A percentile compares a stretch with the other conserved stretches of the same genome.
Evolutionary conservation across 306 rosid genomes (phyloP).

Genomic region (Medicago lupulina): DNA sequence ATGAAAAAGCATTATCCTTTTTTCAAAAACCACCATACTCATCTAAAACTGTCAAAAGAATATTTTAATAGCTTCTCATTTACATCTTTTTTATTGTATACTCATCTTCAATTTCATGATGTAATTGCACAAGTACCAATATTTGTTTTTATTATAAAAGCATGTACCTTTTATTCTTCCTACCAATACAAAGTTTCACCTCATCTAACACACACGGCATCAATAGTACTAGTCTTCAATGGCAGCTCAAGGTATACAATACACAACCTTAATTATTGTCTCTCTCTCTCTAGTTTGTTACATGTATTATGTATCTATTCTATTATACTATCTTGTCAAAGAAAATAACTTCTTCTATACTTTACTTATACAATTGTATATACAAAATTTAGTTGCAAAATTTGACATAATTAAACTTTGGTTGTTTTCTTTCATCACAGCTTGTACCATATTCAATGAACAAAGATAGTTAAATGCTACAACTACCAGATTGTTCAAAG

Average conservation of each 20-base stretch:
- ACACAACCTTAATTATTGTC: slow-evolving; percentile 33
- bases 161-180: slow-evolving; percentile 51
- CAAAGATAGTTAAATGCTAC: slow-evolving; percentile 37
- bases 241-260: slow-evolving; percentile 62
- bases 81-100: slow-evolving; percentile 33
- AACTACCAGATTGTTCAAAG: background rate
- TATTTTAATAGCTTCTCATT: slow-evolving; percentile 40
- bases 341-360: slow-evolving; percentile 25
- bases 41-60: slow-evolving; percentile 52
- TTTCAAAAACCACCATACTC: slow-evolving; percentile 55
- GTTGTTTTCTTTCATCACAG: slow-evolving; percentile 44
- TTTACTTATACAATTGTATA: background rate
- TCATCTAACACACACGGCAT: slow-evolving; percentile 47
- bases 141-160: slow-evolving; percentile 53
- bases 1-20: slow-evolving; percentile 73
- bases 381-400: slow-evolving; percentile 47
- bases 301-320: background rate
- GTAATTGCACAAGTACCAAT: slow-evolving; percentile 62
- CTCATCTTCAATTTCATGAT: slow-evolving; percentile 47
- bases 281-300: slow-evolving; percentile 33
- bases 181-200: slow-evolving; percentile 50
- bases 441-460: slow-evolving; percentile 47
- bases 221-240: slow-evolving; percentile 46
- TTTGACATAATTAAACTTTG: slow-evolving; percentile 54
- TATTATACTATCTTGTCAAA: background rate